A percentile compares a stretch with the other conserved stretches of the same genome.
Evolutionary conservation across 192 early-diverging fungal species (phyloP).

Genomic region (Gaertneriomyces sp.): DNA sequence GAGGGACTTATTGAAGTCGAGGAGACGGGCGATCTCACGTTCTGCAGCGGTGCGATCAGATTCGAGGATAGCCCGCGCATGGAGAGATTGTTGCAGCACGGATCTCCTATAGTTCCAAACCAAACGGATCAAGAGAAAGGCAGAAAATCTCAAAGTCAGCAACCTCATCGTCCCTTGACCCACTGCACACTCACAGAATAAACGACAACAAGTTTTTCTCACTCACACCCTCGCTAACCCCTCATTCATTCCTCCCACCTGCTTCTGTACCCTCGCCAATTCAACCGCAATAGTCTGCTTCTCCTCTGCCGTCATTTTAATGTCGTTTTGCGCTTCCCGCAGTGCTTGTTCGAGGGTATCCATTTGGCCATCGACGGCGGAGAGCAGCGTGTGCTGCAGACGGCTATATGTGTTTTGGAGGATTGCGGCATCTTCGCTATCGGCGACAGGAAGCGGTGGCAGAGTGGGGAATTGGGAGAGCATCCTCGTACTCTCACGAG

Average conservation of each 20-base stretch:
- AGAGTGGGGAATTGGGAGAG: neutral
- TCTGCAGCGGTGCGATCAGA: constrained; percentile 35
- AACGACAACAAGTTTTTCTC: neutral
- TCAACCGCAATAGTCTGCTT: constrained; percentile 44
- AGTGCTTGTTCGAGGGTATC: constrained; percentile 37
- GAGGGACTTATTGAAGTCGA: constrained; percentile 26
- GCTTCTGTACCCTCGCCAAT: constrained; percentile 42
- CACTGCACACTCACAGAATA: no score
- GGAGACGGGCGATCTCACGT: constrained; percentile 21
- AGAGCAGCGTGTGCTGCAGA: constrained; percentile 42
- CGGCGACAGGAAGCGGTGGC: neutral
- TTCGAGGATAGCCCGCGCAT: constrained; percentile 25
- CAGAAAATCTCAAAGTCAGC: neutral
- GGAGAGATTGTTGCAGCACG: constrained; percentile 13
- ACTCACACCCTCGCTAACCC: constrained; percentile 39
- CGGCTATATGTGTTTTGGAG: constrained; percentile 41
- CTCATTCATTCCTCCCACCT: constrained; percentile 46
- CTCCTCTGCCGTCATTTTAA: constrained; percentile 38
- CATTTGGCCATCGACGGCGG: constrained; percentile 45
- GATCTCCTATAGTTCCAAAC: no score
- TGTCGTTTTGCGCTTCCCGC: constrained; percentile 36
- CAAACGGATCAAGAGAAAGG: no score
- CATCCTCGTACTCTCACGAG: no score
- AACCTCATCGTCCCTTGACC: neutral
- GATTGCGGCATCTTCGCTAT: constrained; percentile 29